A percentile compares a stretch with the other conserved stretches of the same genome.
Conservation (phyloP, 2,329 filamentous ascomycete species). For the Ascochyta clinopodiicola region DNA sequence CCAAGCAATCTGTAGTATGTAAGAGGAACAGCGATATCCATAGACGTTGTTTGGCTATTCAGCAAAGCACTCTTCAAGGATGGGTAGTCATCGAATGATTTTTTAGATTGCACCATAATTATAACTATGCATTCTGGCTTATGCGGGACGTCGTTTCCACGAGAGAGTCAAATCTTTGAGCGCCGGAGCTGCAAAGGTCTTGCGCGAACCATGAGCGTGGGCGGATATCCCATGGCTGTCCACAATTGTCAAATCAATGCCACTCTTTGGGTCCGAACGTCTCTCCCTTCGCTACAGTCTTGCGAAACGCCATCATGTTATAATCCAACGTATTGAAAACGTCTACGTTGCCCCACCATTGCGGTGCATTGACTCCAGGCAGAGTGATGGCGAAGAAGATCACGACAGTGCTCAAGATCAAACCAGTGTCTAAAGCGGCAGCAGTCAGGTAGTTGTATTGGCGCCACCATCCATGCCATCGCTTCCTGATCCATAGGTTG, state of each 20-base stretch:
- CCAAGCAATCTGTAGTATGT: no score
- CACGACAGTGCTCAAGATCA: slow-evolving; percentile 32
- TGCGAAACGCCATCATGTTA: slow-evolving; percentile 22
- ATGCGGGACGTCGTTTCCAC: no score
- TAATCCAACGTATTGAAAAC: slow-evolving; percentile 27
- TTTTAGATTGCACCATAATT: no score
- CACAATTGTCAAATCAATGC: slow-evolving; percentile 8
- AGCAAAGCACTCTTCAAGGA: no score
- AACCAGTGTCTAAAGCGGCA: slow-evolving; percentile 33
- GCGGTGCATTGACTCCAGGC: slow-evolving; percentile 28
- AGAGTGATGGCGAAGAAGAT: slow-evolving; percentile 37
- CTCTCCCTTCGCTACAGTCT: slow-evolving; percentile 23
- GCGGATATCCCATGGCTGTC: not conserved
- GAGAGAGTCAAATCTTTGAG: no score
- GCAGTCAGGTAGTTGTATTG: slow-evolving; percentile 33
- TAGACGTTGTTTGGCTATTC: no score
- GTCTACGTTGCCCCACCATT: slow-evolving; percentile 35
- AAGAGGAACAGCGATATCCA: no score
- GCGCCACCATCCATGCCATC: slow-evolving; percentile 35
- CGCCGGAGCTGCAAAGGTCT: no score
- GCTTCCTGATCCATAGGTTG: slow-evolving; percentile 29
- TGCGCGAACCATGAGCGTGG: not conserved
- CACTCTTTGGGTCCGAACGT: slow-evolving; percentile 28
- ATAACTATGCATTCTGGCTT: no score
- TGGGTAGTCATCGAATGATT: no score